Conservation (phyloP, 2,329 filamentous ascomycete species). For the Pseudopyricularia cyperi region DNA sequence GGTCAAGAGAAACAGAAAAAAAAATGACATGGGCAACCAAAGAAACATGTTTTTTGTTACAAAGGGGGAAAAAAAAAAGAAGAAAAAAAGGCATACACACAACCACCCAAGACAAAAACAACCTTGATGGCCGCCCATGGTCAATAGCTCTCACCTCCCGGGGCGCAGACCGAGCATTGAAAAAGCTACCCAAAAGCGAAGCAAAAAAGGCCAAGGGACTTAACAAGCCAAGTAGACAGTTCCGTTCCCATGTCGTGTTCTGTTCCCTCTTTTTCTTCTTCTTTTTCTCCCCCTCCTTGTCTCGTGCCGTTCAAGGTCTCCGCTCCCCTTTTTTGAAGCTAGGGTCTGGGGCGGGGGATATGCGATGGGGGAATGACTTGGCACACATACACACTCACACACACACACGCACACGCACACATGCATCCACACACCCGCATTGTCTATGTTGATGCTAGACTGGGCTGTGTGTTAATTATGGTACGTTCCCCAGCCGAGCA, state of each 20-base stretch:
- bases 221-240: neutral
- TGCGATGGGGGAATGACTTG: neutral
- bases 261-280: neutral
- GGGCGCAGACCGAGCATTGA: too few species aligned
- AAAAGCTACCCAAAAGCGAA: too few species aligned
- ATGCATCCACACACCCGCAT: neutral
- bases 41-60: too few species aligned
- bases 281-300: too few species aligned
- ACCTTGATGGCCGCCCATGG: neutral
- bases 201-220: neutral
- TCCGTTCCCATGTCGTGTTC: neutral
- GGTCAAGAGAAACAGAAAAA: neutral
- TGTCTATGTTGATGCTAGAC: neutral
- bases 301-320: neutral
- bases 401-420: neutral
- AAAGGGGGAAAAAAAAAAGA: too few species aligned
- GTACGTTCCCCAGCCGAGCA: too few species aligned
- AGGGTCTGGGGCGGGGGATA: neutral
- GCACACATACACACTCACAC: too few species aligned
- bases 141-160: too few species aligned
- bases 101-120: neutral
- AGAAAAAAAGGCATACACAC: too few species aligned
- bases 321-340: neutral
- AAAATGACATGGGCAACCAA: too few species aligned
- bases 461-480: neutral